Evolutionary conservation across 768 basidiomycete genomes (phyloP), one percentile per base, ranked within the genome.

Genomic region (Austroboletus eburneus): DNA sequence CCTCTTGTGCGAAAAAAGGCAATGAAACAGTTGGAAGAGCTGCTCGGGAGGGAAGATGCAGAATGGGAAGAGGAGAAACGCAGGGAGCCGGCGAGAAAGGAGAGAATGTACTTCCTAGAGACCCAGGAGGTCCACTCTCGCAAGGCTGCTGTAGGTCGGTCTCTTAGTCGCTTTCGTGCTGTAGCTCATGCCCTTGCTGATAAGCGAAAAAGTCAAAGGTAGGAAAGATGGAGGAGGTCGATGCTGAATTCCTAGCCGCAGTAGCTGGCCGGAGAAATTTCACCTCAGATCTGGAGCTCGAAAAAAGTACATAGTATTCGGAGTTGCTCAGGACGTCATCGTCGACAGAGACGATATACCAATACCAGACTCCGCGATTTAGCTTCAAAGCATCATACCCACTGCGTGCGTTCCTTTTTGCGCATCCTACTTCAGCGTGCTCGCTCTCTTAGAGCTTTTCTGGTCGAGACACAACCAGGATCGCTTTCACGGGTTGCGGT

Each of bases 401-500:
- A 87, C 89, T 42, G 96, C 92, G 89, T 93, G 69, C 57, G 89
- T 59, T 16, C 36, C 23, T 18, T 60, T 29, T 54, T 14, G 12
- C 39, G 29, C 42, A 18, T 46, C 38, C 17, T 16, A 32, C 32
- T 20, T 27, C 12, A 25, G 25, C 42, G 38, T 33, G 49, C 50
- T 59, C 32, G 51, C 18, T 36, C 24, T 48, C 49, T 32, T 23
- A 13, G 61, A 93, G 92, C 27, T 97, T 98, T 65, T 72, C 92
- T 42, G 96, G 96, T 32, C 82, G 96, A 51, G 96, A 99, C 65
- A 87, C 98, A 72, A 99, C 98, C 53, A 96, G 96, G 17, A 98
- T 99, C 54, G 96, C 96, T 4, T 98, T 98, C 70, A 99, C 96
- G 21, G 96, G 96, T 32, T 98, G 95, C 0, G 96, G 96, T 14